A percentile compares a stretch with the other conserved stretches of the same genome.
Evolutionary conservation across 176 grass and related monocot species (phyloP).

Genomic region (Bothriochloa decipiens): DNA sequence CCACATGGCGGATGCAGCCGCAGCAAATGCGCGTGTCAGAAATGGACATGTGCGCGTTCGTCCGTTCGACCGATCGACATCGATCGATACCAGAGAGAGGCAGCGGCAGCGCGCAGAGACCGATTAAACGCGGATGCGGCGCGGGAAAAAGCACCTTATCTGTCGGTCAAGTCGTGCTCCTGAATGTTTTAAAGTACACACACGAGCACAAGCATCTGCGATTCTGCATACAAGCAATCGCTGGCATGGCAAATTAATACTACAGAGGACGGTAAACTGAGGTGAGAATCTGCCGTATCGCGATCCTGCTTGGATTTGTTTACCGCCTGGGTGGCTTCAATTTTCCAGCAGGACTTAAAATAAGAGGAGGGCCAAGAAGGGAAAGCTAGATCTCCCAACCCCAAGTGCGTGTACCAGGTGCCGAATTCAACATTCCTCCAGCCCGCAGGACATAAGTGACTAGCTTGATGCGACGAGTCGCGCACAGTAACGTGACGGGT

Average conservation of each 20-base stretch:
- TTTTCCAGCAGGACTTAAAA: not conserved
- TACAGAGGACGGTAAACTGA: not conserved
- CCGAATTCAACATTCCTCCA: slow-evolving; percentile 37
- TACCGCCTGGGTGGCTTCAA: not conserved
- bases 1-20: slow-evolving; percentile 16
- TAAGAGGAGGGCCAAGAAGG: no score
- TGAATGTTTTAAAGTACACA: not conserved
- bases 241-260: not conserved
- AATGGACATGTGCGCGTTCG: not conserved
- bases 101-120: not conserved
- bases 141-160: slow-evolving; percentile 17
- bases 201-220: not conserved
- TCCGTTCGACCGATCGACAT: not conserved
- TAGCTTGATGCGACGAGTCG: slow-evolving; percentile 39
- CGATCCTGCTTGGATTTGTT: not conserved
- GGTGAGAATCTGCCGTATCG: slow-evolving; percentile 1
- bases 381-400: slow-evolving; percentile 19
- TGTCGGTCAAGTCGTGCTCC: slow-evolving; percentile 32
- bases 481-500: slow-evolving; percentile 47
- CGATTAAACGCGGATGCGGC: slow-evolving; percentile 4
- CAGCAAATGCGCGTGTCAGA: slow-evolving; percentile 41
- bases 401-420: slow-evolving; percentile 1
- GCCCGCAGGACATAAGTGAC: slow-evolving; percentile 12
- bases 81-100: not conserved
- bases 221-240: not conserved